A percentile compares a stretch with the other conserved stretches of the same genome.
Conservation (phyloP, 441 rosid genomes). For the Syzygium malaccense region DNA sequence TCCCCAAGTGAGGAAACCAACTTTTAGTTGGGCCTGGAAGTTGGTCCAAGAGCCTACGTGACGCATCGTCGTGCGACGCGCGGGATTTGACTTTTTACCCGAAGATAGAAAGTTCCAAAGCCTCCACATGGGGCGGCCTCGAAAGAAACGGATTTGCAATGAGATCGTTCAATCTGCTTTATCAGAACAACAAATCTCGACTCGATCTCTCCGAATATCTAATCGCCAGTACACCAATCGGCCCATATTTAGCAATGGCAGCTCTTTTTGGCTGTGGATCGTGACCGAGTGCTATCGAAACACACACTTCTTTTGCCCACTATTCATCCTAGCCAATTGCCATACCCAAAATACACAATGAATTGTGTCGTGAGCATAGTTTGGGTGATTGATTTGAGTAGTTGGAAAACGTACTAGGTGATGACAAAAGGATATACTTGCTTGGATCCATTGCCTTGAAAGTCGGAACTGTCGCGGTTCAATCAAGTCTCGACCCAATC, state of each 20-base stretch:
- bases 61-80: neutral
- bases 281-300: neutral
- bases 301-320: neutral
- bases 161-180: neutral
- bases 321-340: neutral
- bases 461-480: rapidly evolving
- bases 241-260: neutral
- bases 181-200: neutral
- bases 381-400: neutral
- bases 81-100: neutral
- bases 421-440: neutral
- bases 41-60: neutral
- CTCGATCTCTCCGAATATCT: neutral
- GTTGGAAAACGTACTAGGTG: neutral
- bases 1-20: neutral
- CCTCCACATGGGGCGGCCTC: neutral
- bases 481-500: rapidly evolving
- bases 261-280: neutral
- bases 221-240: neutral
- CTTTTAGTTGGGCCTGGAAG: neutral
- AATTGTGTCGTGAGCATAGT: neutral
- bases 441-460: neutral
- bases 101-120: neutral
- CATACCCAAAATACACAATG: neutral
- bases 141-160: neutral